phyloP scores from a whole-genome alignment of 2,329 filamentous ascomycete species.

The Rutstroemia sp. region DNA sequence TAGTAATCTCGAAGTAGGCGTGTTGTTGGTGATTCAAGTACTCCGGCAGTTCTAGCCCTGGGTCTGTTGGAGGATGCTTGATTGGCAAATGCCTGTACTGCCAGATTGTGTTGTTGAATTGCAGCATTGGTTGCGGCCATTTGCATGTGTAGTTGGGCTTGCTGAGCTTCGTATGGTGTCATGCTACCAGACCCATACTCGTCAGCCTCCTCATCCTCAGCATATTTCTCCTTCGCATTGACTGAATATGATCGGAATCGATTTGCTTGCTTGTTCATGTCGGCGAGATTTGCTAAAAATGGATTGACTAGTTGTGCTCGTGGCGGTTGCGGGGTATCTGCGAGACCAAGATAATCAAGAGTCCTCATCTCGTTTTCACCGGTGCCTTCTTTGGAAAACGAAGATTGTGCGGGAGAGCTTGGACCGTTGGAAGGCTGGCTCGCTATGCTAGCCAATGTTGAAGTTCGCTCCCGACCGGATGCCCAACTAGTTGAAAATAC shows the following conservation, averaged over 20 bases:
- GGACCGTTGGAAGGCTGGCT: slow-evolving; percentile 89
- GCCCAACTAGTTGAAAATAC: slow-evolving; percentile 83
- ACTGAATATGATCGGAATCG: slow-evolving; percentile 96
- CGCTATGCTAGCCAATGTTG: slow-evolving; percentile 72
- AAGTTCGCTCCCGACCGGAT: slow-evolving; percentile 70
- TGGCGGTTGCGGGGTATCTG: slow-evolving; percentile 81
- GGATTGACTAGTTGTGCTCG: slow-evolving; percentile 67
- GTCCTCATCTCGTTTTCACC: slow-evolving; percentile 88
- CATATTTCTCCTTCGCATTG: slow-evolving; percentile 97
- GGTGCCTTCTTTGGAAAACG: slow-evolving; percentile 77
- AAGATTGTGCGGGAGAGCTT: slow-evolving; percentile 78
- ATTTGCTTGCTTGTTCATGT: slow-evolving; percentile 59
- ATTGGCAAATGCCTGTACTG: slow-evolving; percentile 85
- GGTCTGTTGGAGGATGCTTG: slow-evolving; percentile 77
- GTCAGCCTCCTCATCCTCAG: slow-evolving; percentile 76
- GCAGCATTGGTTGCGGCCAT: slow-evolving; percentile 57
- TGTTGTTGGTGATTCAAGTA: slow-evolving; percentile 56
- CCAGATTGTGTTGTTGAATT: slow-evolving; percentile 87
- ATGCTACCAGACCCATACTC: slow-evolving; percentile 45
- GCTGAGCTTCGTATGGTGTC: slow-evolving; percentile 49
- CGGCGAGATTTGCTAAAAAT: slow-evolving; percentile 60
- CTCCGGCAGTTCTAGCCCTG: slow-evolving; percentile 83
- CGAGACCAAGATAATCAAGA: slow-evolving; percentile 89
- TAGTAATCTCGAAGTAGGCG: slow-evolving; percentile 62
- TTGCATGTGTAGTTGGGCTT: slow-evolving; percentile 55